Percentiles rank a stretch among this genome's conserved stretches.
Evolutionary conservation across 2,329 filamentous ascomycete species (phyloP).

Genomic region (Ophiostoma sp.): DNA sequence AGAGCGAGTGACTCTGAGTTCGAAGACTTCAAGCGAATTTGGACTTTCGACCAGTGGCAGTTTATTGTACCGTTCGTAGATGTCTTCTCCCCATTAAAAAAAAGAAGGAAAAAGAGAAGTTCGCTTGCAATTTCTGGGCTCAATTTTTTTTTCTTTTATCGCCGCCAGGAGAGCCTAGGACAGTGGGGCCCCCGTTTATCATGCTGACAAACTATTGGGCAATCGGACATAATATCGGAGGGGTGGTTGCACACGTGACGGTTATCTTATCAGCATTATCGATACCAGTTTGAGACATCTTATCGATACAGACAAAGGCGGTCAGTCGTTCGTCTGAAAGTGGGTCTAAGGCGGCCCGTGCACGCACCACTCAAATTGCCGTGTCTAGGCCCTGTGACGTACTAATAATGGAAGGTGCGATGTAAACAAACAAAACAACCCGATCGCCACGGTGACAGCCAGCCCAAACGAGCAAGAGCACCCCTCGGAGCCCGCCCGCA

Average conservation of each 20-base stretch:
- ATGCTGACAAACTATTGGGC: conserved; percentile 16
- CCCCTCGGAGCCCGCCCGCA: conserved; percentile 21
- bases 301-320: neutral
- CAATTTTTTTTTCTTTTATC: conserved; percentile 29
- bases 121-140: neutral
- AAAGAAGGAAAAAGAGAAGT: conserved; percentile 28
- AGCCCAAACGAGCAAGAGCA: conserved; percentile 23
- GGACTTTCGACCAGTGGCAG: conserved; percentile 28
- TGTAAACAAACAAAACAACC: conserved; percentile 29
- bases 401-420: conserved; percentile 15
- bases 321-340: neutral
- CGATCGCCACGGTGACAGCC: conserved; percentile 28
- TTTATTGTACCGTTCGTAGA: conserved; percentile 28
- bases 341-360: neutral
- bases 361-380: conserved; percentile 18
- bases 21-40: conserved; percentile 28
- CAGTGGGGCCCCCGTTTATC: conserved; percentile 18
- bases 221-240: neutral
- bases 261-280: no score
- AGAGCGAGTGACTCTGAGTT: conserved; percentile 22
- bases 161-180: conserved; percentile 2
- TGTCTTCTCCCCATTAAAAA: conserved; percentile 31
- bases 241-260: neutral
- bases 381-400: conserved; percentile 19
- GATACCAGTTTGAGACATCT: neutral